These are phyloP conservation scores for Beverwykella pulmonaria DNA, from an alignment of 495 filamentous ascomycete species.

Conservation along the genomic window DNA sequence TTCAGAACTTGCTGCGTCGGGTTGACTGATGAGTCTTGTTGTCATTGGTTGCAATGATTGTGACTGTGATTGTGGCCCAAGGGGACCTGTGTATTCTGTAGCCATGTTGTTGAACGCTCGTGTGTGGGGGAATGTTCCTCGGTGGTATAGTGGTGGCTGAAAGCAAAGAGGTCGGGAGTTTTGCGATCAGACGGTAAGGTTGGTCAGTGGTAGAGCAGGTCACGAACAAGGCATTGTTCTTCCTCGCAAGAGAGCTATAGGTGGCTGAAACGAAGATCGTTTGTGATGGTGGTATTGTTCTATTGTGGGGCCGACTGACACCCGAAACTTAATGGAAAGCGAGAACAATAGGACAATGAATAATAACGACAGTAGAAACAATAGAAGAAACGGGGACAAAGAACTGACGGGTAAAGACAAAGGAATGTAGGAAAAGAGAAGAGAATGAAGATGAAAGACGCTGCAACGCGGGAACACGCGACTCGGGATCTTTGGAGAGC, in stretches of 20 bases:
- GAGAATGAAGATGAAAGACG: conserved; percentile 4
- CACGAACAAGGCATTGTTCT: conserved; percentile 36
- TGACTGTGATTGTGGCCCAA: background rate
- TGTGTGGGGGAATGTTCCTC: background rate
- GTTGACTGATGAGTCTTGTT: background rate
- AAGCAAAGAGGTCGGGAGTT: background rate
- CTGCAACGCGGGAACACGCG: conserved; percentile 23
- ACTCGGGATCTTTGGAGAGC: conserved; percentile 24
- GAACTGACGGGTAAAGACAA: conserved; percentile 5
- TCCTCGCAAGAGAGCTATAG: conserved; percentile 7
- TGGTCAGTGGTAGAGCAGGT: conserved; percentile 2
- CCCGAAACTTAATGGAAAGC: background rate
- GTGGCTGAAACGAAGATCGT: conserved; percentile 32
- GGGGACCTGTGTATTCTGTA: background rate
- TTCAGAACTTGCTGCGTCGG: background rate
- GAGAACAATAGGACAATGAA: conserved; percentile 2
- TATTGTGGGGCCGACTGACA: conserved; percentile 26
- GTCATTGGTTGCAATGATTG: background rate
- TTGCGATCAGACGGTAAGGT: background rate
- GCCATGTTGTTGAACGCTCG: conserved; percentile 3
- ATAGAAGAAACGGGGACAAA: conserved; percentile 8
- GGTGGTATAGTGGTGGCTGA: background rate
- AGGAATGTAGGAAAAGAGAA: background rate
- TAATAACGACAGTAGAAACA: conserved; percentile 21
- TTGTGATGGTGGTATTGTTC: conserved; percentile 30